Percentiles rank a stretch among this genome's conserved stretches.
Evolutionary conservation across 192 early-diverging fungal species (phyloP).

Genomic region (Cetraspora pellucida): DNA sequence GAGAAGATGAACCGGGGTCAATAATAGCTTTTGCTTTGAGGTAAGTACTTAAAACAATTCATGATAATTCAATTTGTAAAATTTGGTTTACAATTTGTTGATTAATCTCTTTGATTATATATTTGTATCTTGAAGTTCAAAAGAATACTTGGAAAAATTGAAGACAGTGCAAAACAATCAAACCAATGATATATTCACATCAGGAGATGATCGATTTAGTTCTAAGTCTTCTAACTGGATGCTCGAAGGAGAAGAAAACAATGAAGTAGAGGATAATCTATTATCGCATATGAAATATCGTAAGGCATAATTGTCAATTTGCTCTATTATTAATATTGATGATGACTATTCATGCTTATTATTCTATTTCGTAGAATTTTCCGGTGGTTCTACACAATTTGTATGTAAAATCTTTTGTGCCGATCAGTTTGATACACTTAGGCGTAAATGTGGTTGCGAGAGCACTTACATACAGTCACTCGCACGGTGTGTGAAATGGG

Average conservation of each 20-base stretch:
- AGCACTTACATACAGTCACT: conserved; percentile 83
- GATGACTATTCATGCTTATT: background rate
- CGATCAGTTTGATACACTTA: conserved; percentile 89
- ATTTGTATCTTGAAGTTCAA: conserved; percentile 47
- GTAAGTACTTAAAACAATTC: conserved; percentile 27
- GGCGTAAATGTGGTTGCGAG: conserved; percentile 82
- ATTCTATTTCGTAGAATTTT: conserved; percentile 53
- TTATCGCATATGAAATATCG: conserved; percentile 75
- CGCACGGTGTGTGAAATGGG: conserved; percentile 85
- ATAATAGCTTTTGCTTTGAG: conserved; percentile 89
- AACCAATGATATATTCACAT: conserved; percentile 34
- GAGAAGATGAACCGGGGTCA: conserved; percentile 91
- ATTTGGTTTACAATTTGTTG: background rate
- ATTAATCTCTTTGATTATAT: too few species aligned
- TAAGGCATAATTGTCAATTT: conserved; percentile 40
- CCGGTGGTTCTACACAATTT: conserved; percentile 75
- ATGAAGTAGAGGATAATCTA: conserved; percentile 65
- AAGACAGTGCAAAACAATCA: conserved; percentile 46
- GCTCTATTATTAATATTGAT: background rate
- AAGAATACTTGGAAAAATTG: conserved; percentile 72
- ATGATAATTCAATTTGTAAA: conserved; percentile 28
- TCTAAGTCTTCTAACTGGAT: conserved; percentile 35
- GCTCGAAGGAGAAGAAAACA: conserved; percentile 37
- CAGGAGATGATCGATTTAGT: conserved; percentile 37
- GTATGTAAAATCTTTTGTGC: conserved; percentile 91